phyloP scores from a whole-genome alignment of 352 stramenopile genomes.

The Phytophthora boehmeriae region DNA sequence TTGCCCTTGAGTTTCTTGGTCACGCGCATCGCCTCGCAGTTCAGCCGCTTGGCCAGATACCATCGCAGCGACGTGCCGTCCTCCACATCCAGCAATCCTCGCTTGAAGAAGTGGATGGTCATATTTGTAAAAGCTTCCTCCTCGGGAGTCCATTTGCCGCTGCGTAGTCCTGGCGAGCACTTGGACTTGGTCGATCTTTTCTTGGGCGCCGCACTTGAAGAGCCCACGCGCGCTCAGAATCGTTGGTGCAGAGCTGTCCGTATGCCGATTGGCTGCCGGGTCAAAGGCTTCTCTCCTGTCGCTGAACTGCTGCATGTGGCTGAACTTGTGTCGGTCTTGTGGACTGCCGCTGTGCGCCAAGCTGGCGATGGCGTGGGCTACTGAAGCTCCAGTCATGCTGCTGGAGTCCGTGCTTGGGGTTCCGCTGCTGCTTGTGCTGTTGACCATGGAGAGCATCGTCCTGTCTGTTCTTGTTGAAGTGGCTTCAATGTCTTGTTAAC shows the following conservation, averaged over 20 bases:
- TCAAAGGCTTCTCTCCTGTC: conserved; percentile 23
- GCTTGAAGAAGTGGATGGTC: conserved; percentile 89
- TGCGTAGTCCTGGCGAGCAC: conserved; percentile 77
- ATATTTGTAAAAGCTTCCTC: conserved; percentile 85
- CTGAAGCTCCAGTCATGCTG: conserved; percentile 32
- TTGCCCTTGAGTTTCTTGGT: conserved; percentile 91
- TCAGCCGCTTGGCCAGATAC: conserved; percentile 85
- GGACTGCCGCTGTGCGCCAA: conserved; percentile 27
- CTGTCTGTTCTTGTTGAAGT: conserved; percentile 12
- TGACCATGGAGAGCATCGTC: conserved; percentile 73
- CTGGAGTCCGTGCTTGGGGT: conserved; percentile 12
- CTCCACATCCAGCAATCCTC: conserved; percentile 76
- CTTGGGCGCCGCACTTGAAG: conserved; percentile 26
- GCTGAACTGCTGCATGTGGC: conserved; percentile 16
- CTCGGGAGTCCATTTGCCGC: conserved; percentile 86
- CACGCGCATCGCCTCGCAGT: conserved; percentile 89
- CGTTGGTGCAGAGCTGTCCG: conserved; percentile 3
- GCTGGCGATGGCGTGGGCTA: conserved; percentile 38
- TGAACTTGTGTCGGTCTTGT: conserved; percentile 15
- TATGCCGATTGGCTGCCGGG: conserved; percentile 14
- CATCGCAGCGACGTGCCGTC: conserved; percentile 85
- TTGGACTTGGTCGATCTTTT: conserved; percentile 90
- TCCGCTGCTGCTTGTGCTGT: conserved; percentile 31
- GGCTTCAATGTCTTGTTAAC: conserved; percentile 18
- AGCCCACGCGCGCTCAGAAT: background rate